These are phyloP conservation scores for Fusarium foetens DNA, from an alignment of 2,329 filamentous ascomycete genomes.

Conservation along the genomic window DNA sequence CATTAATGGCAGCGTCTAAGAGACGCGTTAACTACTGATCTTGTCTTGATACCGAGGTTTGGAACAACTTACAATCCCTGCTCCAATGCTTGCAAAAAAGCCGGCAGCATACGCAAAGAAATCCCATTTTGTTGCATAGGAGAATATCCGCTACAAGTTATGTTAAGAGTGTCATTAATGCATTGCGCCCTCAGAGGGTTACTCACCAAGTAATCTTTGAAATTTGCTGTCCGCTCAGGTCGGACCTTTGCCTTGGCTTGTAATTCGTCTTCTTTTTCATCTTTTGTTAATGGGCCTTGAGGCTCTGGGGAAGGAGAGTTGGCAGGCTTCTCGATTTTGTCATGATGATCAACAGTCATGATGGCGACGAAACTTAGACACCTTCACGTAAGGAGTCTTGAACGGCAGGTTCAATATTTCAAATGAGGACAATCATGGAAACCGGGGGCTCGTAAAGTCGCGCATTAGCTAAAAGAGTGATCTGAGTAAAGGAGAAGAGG, in stretches of 20 bases:
- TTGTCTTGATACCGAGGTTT: neutral
- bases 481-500: neutral
- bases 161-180: neutral
- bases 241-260: conserved; percentile 49
- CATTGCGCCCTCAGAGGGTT: neutral
- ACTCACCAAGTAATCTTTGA: conserved; percentile 57
- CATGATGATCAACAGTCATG: conserved; percentile 30
- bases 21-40: neutral
- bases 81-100: conserved; percentile 59
- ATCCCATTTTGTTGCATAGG: conserved; percentile 65
- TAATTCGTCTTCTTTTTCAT: conserved; percentile 43
- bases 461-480: neutral
- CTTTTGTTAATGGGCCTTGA: neutral
- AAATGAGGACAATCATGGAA: neutral
- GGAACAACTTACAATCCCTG: conserved; percentile 51
- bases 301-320: conserved; percentile 13
- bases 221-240: conserved; percentile 57
- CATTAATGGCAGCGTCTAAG: conserved; percentile 64
- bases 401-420: neutral
- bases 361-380: conserved; percentile 1
- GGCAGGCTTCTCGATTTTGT: conserved; percentile 24
- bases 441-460: neutral
- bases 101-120: conserved; percentile 59
- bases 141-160: conserved; percentile 58
- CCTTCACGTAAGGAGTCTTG: neutral